These are phyloP conservation scores for Malassezia dermatis DNA, from an alignment of 1,284 basidiomycete species.

Conservation along the genomic window DNA sequence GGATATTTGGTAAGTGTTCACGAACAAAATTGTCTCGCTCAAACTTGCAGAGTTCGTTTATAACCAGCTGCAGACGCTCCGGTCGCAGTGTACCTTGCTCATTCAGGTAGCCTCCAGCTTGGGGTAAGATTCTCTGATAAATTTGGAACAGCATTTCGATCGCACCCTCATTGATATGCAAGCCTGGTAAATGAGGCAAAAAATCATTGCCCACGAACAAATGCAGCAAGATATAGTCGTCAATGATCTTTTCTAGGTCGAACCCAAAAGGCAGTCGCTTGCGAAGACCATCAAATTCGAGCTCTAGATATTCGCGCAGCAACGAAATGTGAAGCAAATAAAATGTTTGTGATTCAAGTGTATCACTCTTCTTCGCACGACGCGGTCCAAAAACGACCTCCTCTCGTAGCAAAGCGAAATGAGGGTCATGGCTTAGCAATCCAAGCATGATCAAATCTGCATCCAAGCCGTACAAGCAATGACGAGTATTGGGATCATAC, in stretches of 20 bases:
- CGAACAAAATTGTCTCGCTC: conserved; percentile 82
- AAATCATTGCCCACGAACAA: conserved; percentile 98
- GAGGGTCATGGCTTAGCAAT: conserved; percentile 90
- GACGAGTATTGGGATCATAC: conserved; percentile 84
- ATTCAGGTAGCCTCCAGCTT: conserved; percentile 83
- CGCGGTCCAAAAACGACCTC: conserved; percentile 93
- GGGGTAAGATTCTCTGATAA: conserved; percentile 81
- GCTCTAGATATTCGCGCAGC: conserved; percentile 89
- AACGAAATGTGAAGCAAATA: conserved; percentile 88
- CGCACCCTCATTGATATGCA: conserved; percentile 96
- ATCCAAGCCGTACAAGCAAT: conserved; percentile 95
- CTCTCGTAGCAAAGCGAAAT: conserved; percentile 92
- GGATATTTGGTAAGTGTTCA: conserved; percentile 65
- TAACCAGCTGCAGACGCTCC: conserved; percentile 68
- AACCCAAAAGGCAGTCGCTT: conserved; percentile 56
- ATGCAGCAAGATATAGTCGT: conserved; percentile 91
- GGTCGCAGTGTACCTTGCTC: conserved; percentile 75
- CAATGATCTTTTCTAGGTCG: conserved; percentile 83
- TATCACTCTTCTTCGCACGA: conserved; percentile 56
- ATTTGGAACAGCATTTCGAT: conserved; percentile 83
- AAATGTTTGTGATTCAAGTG: conserved; percentile 79
- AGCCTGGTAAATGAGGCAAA: conserved; percentile 83
- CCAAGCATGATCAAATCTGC: conserved; percentile 98
- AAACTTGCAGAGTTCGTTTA: conserved; percentile 76
- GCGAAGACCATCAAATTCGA: conserved; percentile 63